Evolutionary conservation across 306 rosid genomes (phyloP).

Genomic region (Fragaria iinumae): DNA sequence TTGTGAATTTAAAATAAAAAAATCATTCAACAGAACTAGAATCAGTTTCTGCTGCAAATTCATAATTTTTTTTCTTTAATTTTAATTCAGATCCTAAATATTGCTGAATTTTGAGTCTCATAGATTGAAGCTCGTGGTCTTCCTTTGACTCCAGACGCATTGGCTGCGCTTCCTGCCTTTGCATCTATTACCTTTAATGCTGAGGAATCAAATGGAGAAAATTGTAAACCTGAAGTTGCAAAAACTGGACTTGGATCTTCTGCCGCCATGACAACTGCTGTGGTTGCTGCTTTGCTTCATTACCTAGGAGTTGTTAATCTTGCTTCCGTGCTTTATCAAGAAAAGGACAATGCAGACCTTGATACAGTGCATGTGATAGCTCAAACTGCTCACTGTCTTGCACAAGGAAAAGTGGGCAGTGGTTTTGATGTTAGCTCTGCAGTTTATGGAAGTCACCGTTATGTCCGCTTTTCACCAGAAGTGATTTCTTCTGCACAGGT

Average conservation of each 20-base stretch:
- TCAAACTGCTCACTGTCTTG: slow-evolving; percentile 94
- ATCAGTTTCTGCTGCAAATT: slow-evolving; percentile 1
- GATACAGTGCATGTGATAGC: slow-evolving; percentile 86
- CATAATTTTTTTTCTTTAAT: slow-evolving; percentile 6
- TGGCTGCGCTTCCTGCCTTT: slow-evolving; percentile 84
- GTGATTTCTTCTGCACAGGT: slow-evolving; percentile 91
- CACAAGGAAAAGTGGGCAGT: slow-evolving; percentile 98
- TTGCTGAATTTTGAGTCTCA: slow-evolving; percentile 24
- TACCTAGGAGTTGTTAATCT: slow-evolving; percentile 77
- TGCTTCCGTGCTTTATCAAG: slow-evolving; percentile 34
- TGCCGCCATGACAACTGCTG: slow-evolving; percentile 98
- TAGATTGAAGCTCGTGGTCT: slow-evolving; percentile 86
- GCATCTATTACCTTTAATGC: slow-evolving; percentile 75
- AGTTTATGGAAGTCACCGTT: slow-evolving; percentile 97
- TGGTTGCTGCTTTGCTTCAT: slow-evolving; percentile 94
- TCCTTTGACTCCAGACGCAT: slow-evolving; percentile 77
- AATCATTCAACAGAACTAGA: not conserved
- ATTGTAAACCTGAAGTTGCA: slow-evolving; percentile 89
- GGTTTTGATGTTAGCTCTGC: slow-evolving; percentile 99
- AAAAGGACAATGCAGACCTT: slow-evolving; percentile 48
- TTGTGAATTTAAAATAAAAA: not conserved
- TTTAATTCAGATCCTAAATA: slow-evolving; percentile 2
- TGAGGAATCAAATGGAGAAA: slow-evolving; percentile 57
- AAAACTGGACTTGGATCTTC: slow-evolving; percentile 99
- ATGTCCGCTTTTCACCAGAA: slow-evolving; percentile 95